Evolutionary conservation across 768 basidiomycete species (phyloP).

Genomic region (Suillus bovinus): DNA sequence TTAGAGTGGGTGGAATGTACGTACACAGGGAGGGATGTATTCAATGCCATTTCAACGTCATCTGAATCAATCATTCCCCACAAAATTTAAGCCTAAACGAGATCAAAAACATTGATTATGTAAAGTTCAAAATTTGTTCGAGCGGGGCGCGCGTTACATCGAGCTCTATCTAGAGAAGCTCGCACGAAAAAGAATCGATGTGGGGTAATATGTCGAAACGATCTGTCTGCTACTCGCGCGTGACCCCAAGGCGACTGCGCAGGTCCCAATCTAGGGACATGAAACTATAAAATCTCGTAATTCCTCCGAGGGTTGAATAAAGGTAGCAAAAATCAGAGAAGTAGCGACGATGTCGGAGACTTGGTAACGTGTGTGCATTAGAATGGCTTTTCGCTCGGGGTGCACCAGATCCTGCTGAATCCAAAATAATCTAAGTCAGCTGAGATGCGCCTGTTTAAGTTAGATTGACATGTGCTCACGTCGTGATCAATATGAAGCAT

Average conservation of each 20-base stretch:
- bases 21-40: neutral
- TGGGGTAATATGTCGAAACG: neutral
- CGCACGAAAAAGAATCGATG: neutral
- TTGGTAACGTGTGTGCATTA: neutral
- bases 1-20: neutral
- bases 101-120: neutral
- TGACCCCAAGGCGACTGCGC: neutral
- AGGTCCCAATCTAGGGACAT: neutral
- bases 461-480: neutral
- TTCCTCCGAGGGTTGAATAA: neutral
- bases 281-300: conserved; percentile 4
- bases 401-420: neutral
- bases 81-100: conserved; percentile 1
- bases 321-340: neutral
- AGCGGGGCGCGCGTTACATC: neutral
- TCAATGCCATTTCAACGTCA: conserved; percentile 1
- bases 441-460: conserved; percentile 3
- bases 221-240: neutral
- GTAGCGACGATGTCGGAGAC: conserved; percentile 4
- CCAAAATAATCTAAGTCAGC: neutral
- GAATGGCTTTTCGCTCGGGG: neutral
- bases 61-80: neutral
- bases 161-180: neutral
- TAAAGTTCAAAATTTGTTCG: neutral
- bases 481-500: neutral